Base-by-base conservation (phyloP, 768 basidiomycete species). In the Pholiota molesta region DNA sequence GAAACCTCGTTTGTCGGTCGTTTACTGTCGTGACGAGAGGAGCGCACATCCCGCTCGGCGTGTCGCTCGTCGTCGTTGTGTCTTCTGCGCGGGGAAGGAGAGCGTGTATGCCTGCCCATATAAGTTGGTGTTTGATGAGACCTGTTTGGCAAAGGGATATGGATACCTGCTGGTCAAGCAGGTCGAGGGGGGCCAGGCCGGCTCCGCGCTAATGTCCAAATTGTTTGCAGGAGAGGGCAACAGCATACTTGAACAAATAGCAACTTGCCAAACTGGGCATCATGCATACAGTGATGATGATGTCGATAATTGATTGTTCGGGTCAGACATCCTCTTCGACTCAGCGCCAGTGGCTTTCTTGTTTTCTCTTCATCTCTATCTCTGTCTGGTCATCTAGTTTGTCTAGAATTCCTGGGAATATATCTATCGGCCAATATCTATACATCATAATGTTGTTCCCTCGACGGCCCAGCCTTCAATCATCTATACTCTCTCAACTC, bases 31-130 rank as follows among this genome's bases (percentile, higher is more conserved):
- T 68, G 69, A 67, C 73, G 70, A 62, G 74, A 74, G 45, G 77
- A 77, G 65, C 69, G 71, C 59, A 63, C 69, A 62, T 77, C 72
- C 57, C 67, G 69, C 61, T 79, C 73, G 55, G 71, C 71, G 67
- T 71, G 69, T 62, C 74, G 72, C 57, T 78, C 74, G 63, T 75
- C 70, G 44, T 78, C 77, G 63, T 79, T 75, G 64, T 76, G 69
- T 63, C 69, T 75, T 66, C 75, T 74, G 44, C 73, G 75, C 57
- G 84, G 82, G 31, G 83, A 83, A 17, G 75, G 75, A 44, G 88
- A 89, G 57, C 79, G 82, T 26, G 86, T 84, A 60, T 77, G 77
- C 72, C 77, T 78, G 56, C 68, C 74, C 86, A 87, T 87, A 31
- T 49, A 13, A 4, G 13, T 21, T 10, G 8, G 7, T 9, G n/a